These are phyloP conservation scores for Russula emetica DNA, from an alignment of 768 basidiomycete genomes.

Conservation along the genomic window DNA sequence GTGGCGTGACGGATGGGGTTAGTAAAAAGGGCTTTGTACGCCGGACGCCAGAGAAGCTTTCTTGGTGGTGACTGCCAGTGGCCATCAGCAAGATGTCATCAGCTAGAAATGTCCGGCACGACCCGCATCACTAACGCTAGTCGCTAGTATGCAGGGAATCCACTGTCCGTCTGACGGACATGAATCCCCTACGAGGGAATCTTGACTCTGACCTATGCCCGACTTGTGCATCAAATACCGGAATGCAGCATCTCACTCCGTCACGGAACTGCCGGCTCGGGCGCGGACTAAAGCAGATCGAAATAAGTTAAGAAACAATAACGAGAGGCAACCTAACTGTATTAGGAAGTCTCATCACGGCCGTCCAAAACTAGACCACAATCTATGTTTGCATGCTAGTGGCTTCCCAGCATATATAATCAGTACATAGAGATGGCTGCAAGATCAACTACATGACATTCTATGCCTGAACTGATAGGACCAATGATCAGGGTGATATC, in stretches of 20 bases:
- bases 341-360: slow-evolving; percentile 81
- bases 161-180: neutral
- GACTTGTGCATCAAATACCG: no score
- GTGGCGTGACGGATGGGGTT: neutral
- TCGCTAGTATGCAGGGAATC: neutral
- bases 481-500: neutral
- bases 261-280: no score
- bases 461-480: slow-evolving; percentile 50
- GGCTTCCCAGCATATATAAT: slow-evolving; percentile 48
- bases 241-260: no score
- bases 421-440: slow-evolving; percentile 57
- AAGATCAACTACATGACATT: slow-evolving; percentile 43
- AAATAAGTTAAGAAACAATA: slow-evolving; percentile 57
- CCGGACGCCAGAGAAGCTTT: neutral
- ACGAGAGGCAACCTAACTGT: slow-evolving; percentile 52
- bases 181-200: neutral
- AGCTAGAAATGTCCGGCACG: neutral
- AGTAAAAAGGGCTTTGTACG: neutral
- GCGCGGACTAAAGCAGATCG: no score
- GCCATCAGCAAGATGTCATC: neutral
- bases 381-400: neutral
- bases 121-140: neutral
- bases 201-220: neutral
- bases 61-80: neutral
- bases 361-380: slow-evolving; percentile 49